Percentiles rank a stretch among this genome's conserved stretches.
Conservation (phyloP, 2,329 filamentous ascomycete genomes). For the Xylaria sp. region DNA sequence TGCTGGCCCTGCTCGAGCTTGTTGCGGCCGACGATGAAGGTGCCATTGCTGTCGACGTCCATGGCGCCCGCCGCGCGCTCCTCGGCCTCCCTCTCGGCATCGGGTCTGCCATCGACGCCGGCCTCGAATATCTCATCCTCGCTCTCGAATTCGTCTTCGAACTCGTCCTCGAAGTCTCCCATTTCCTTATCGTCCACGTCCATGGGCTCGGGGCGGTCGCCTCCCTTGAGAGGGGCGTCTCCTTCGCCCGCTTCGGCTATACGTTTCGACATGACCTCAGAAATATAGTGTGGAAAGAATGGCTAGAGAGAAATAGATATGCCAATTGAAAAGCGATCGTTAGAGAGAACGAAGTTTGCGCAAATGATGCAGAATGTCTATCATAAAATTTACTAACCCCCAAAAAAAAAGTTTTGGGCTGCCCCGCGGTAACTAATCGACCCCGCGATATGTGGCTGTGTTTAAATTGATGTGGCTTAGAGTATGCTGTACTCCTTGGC, state of each 20-base stretch:
- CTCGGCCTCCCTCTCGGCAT: slow-evolving; percentile 91
- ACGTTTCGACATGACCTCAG: slow-evolving; percentile 68
- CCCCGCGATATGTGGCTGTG: slow-evolving; percentile 44
- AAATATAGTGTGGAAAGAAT: too few relatives aligned
- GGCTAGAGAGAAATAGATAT: neutral
- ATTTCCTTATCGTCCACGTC: slow-evolving; percentile 73
- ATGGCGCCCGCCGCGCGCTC: slow-evolving; percentile 81
- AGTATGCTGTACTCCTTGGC: neutral
- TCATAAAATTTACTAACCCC: too few relatives aligned
- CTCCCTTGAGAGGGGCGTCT: slow-evolving; percentile 67
- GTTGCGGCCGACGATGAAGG: slow-evolving; percentile 94
- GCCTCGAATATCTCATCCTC: slow-evolving; percentile 93
- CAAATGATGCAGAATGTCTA: neutral
- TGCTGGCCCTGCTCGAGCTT: slow-evolving; percentile 92
- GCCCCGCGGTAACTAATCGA: slow-evolving; percentile 40
- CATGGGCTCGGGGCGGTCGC: slow-evolving; percentile 71
- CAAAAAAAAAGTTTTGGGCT: slow-evolving; percentile 42
- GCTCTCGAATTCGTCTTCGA: slow-evolving; percentile 90
- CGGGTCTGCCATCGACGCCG: slow-evolving; percentile 90
- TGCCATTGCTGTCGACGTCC: slow-evolving; percentile 85
- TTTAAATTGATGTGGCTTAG: slow-evolving; percentile 21
- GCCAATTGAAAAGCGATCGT: slow-evolving; percentile 4
- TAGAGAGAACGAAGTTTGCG: neutral
- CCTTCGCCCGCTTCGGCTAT: slow-evolving; percentile 62
- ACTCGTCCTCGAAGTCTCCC: slow-evolving; percentile 95